phyloP scores from a whole-genome alignment of 1,284 basidiomycete genomes.

The Phellinidium pouzarii region DNA sequence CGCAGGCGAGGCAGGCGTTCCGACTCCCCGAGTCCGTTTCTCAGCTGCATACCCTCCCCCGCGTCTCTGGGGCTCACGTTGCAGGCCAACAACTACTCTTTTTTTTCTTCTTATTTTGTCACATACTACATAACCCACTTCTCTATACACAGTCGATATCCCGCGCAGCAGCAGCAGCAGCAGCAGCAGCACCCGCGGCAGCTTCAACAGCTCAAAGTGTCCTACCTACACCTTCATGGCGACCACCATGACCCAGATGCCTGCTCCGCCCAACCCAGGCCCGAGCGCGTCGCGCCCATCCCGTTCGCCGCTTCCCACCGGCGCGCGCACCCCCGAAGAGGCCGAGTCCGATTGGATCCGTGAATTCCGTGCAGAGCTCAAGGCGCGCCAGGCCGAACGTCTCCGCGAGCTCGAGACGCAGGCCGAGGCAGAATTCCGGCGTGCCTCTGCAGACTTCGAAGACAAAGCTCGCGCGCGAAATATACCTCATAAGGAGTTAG shows the following conservation, averaged over 20 bases:
- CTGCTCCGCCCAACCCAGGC: constrained; percentile 4
- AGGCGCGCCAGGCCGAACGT: neutral
- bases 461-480: neutral
- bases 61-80: too few relatives aligned
- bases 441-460: neutral
- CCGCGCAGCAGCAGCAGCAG: neutral
- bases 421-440: neutral
- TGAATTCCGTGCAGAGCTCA: neutral
- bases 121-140: neutral
- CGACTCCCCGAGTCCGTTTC: neutral
- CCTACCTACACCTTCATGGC: too few relatives aligned
- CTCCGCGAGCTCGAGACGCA: neutral
- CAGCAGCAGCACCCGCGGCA: neutral
- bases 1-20: neutral
- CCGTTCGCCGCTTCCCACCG: neutral
- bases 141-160: neutral
- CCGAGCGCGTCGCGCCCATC: neutral
- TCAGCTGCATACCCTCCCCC: neutral
- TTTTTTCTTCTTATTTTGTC: too few relatives aligned
- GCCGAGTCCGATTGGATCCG: constrained; percentile 10
- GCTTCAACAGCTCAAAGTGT: too few relatives aligned
- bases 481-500: neutral
- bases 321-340: neutral
- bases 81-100: too few relatives aligned
- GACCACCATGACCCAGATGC: constrained; percentile 12